A percentile compares a stretch with the other conserved stretches of the same genome.
These are phyloP conservation scores for Reticulomyxa filosa DNA, from an alignment of 78 protist species.

Conservation along the genomic window DNA sequence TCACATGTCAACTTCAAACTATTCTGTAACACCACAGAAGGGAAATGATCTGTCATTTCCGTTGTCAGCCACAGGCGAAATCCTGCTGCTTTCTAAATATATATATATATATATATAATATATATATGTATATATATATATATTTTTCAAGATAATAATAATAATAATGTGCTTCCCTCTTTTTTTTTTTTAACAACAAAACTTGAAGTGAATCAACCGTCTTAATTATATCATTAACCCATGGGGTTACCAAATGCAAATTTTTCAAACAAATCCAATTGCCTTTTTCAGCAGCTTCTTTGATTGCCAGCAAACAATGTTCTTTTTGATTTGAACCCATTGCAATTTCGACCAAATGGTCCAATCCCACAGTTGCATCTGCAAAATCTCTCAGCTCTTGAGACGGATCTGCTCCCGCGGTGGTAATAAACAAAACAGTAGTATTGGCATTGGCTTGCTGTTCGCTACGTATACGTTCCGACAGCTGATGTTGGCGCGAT, in stretches of 20 bases:
- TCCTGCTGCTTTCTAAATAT: too few species aligned
- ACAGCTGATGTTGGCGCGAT: neutral
- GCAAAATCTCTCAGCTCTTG: constrained; percentile 32
- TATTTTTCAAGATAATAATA: too few species aligned
- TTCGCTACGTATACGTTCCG: too few species aligned
- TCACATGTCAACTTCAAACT: constrained; percentile 48
- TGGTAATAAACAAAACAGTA: constrained; percentile 32
- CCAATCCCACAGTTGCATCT: neutral
- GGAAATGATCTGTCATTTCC: constrained; percentile 40
- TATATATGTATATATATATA: too few species aligned
- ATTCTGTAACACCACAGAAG: constrained; percentile 22
- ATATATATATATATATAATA: too few species aligned
- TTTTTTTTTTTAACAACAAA: too few species aligned
- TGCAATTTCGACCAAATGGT: constrained; percentile 27
- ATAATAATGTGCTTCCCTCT: too few species aligned
- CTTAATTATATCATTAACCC: constrained; percentile 50
- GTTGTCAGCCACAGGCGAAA: constrained; percentile 66
- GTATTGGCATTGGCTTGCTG: neutral
- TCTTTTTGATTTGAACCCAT: constrained; percentile 57
- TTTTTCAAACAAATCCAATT: constrained; percentile 56
- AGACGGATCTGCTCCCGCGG: constrained; percentile 60
- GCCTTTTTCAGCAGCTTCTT: constrained; percentile 24
- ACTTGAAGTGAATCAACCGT: constrained; percentile 10
- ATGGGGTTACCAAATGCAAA: constrained; percentile 46
- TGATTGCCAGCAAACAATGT: constrained; percentile 10